A percentile compares a stretch with the other conserved stretches of the same genome.
phyloP scores from a whole-genome alignment of 1,139 yeast genomes.

The Kodamaea sp. region DNA sequence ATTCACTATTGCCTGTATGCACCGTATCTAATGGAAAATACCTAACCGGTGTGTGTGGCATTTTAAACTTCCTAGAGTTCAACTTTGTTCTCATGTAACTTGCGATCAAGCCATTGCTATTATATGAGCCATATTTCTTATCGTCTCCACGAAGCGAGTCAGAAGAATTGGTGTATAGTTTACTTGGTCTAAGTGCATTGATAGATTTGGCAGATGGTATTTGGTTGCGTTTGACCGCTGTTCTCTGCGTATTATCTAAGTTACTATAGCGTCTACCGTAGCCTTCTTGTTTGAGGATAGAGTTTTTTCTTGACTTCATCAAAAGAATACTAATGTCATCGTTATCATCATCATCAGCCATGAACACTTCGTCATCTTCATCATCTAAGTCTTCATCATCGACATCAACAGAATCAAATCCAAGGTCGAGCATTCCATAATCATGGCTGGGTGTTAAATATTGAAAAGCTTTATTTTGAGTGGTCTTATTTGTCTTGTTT shows the following conservation, averaged over 20 bases:
- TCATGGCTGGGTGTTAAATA: conserved; percentile 12
- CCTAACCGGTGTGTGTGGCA: no score
- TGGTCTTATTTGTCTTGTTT: background rate
- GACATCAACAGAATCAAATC: conserved; percentile 11
- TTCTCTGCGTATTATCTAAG: conserved; percentile 7
- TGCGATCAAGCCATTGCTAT: no score
- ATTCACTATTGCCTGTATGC: conserved; percentile 14
- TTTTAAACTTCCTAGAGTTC: no score
- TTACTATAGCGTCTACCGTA: conserved; percentile 13
- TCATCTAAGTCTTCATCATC: conserved; percentile 13
- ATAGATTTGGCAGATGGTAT: background rate
- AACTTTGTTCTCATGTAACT: no score
- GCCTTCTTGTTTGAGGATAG: conserved; percentile 12
- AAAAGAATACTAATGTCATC: conserved; percentile 23
- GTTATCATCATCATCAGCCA: conserved; percentile 12
- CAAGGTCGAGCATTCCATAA: conserved; percentile 17
- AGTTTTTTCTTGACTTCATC: conserved; percentile 22
- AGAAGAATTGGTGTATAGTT: conserved; percentile 5
- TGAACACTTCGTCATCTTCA: conserved; percentile 18
- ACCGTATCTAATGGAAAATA: conserved; percentile 9
- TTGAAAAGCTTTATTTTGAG: conserved; percentile 1
- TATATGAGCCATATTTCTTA: background rate
- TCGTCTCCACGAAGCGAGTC: conserved; percentile 4
- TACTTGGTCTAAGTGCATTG: conserved; percentile 5
- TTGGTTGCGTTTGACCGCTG: no score